phyloP scores from a whole-genome alignment of 1,139 yeast genomes.

The Blastobotrys persicus region DNA sequence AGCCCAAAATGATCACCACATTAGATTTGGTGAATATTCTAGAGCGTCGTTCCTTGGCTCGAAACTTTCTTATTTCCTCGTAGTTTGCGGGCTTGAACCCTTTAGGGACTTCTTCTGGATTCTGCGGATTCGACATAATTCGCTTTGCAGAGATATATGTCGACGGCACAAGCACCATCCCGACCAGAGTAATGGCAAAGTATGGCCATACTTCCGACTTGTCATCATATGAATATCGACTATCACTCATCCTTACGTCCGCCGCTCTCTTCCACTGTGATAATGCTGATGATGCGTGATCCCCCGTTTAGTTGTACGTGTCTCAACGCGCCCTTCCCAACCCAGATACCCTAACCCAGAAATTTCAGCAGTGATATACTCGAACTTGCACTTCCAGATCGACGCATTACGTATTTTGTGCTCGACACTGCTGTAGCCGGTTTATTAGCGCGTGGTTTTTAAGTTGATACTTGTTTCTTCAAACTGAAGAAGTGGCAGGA shows the following conservation, averaged over 20 bases:
- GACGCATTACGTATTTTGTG: not conserved
- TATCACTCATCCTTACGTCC: constrained; percentile 35
- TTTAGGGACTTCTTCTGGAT: constrained; percentile 14
- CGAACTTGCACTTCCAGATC: not conserved
- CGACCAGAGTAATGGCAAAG: constrained; percentile 71
- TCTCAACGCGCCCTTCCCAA: not conserved
- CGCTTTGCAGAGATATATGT: constrained; percentile 47
- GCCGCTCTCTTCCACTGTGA: constrained; percentile 1
- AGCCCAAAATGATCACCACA: constrained; percentile 56
- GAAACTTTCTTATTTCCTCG: constrained; percentile 44
- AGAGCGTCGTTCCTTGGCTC: constrained; percentile 36
- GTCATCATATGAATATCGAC: constrained; percentile 70
- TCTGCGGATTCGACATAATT: constrained; percentile 8
- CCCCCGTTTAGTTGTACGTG: not conserved
- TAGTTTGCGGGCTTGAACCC: constrained; percentile 43
- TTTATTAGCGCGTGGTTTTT: no score
- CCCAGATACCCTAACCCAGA: not conserved
- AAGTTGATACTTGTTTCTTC: not conserved
- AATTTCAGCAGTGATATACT: no score
- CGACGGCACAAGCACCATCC: constrained; percentile 65
- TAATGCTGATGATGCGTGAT: not conserved
- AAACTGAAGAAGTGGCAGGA: not conserved
- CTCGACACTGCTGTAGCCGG: no score
- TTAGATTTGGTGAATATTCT: constrained; percentile 37
- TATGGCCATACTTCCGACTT: constrained; percentile 95